Percentiles rank a stretch among this genome's conserved stretches.
Evolutionary conservation across 345 rosid genomes (phyloP).

Genomic region (Ricinus communis): DNA sequence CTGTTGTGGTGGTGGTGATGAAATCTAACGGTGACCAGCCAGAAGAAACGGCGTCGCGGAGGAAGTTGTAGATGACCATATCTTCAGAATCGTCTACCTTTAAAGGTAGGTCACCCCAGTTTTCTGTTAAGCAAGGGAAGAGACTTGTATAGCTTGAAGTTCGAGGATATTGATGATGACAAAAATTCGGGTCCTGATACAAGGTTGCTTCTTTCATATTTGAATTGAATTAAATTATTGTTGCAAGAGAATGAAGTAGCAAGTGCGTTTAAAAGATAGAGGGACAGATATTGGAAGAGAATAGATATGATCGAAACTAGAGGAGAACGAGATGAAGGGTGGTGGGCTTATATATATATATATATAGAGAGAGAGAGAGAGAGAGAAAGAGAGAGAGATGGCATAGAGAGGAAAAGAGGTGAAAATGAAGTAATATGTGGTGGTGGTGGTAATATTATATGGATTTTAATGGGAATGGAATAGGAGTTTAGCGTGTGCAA

Average conservation of each 20-base stretch:
- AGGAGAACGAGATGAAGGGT: no score
- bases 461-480: no score
- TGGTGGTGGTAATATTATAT: no score
- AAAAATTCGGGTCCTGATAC: neutral
- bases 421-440: neutral
- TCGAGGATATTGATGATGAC: conserved; percentile 9
- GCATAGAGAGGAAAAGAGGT: neutral
- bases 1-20: neutral
- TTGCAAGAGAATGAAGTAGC: no score
- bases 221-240: neutral
- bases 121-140: conserved; percentile 19
- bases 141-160: conserved; percentile 13
- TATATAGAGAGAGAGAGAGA: neutral
- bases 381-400: neutral
- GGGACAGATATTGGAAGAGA: no score
- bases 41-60: conserved; percentile 47
- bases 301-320: no score
- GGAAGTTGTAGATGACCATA: conserved; percentile 53
- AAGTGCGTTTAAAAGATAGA: neutral
- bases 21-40: conserved; percentile 48
- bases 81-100: conserved; percentile 57
- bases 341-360: no score
- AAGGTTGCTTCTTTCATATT: conserved; percentile 3
- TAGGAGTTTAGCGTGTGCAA: no score
- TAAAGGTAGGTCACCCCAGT: conserved; percentile 47